A percentile compares a stretch with the other conserved stretches of the same genome.
phyloP scores from a whole-genome alignment of 1,139 yeast species.

The Lodderomyces jiufengensis region DNA sequence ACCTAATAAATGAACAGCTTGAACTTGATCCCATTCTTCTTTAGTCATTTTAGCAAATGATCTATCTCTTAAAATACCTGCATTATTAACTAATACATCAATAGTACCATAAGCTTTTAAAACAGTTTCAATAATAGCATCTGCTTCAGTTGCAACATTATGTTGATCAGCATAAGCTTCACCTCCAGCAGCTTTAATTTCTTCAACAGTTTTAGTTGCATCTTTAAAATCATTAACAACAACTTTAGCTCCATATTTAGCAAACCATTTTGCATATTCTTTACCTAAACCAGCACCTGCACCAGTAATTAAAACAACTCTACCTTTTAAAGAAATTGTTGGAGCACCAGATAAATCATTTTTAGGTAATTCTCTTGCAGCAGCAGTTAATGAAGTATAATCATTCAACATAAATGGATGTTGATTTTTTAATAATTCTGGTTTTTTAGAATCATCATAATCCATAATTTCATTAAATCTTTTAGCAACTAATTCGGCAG shows the following conservation, averaged over 20 bases:
- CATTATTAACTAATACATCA: conserved; percentile 86
- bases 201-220: conserved; percentile 71
- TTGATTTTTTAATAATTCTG: conserved; percentile 53
- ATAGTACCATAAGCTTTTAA: conserved; percentile 75
- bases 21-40: conserved; percentile 78
- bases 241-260: conserved; percentile 91
- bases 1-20: conserved; percentile 79
- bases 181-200: conserved; percentile 74
- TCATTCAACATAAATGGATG: conserved; percentile 66
- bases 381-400: conserved; percentile 51
- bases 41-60: conserved; percentile 84
- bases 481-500: conserved; percentile 80
- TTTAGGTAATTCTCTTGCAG: conserved; percentile 50
- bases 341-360: conserved; percentile 57
- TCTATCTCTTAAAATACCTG: conserved; percentile 90
- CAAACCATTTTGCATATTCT: conserved; percentile 82
- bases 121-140: conserved; percentile 76
- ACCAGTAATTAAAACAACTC: conserved; percentile 91
- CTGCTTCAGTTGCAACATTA: conserved; percentile 77
- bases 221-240: conserved; percentile 88
- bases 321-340: conserved; percentile 60
- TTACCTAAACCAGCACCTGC: conserved; percentile 95
- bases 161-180: conserved; percentile 81
- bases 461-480: conserved; percentile 63
- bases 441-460: conserved; percentile 53